Percentiles rank a stretch among this genome's conserved stretches.
phyloP scores from a whole-genome alignment of 1,139 yeast genomes.

The Wickerhamiella infanticola region DNA sequence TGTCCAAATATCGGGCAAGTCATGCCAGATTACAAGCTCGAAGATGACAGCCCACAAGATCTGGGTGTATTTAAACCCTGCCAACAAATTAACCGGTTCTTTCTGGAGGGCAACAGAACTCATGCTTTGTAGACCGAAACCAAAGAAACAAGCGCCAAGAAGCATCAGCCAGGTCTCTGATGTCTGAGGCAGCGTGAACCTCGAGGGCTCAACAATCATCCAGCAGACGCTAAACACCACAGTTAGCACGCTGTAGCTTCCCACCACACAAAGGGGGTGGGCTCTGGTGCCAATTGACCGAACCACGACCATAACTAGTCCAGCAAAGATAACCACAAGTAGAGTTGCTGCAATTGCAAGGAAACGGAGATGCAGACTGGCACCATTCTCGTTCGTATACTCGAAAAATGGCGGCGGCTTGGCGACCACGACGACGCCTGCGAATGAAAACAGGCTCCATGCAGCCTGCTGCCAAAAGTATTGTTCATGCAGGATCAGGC shows the following conservation, averaged over 20 bases:
- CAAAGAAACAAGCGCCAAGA: slow-evolving; percentile 49
- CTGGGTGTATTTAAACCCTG: slow-evolving; percentile 60
- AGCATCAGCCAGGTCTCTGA: slow-evolving; percentile 51
- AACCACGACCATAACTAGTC: slow-evolving; percentile 53
- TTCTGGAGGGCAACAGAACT: slow-evolving; percentile 74
- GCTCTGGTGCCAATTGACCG: slow-evolving; percentile 63
- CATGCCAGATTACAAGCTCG: slow-evolving; percentile 60
- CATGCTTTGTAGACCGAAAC: slow-evolving; percentile 67
- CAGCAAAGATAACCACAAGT: slow-evolving; percentile 56
- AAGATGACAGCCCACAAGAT: slow-evolving; percentile 67
- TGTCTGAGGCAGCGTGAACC: slow-evolving; percentile 34
- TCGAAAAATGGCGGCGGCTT: slow-evolving; percentile 56
- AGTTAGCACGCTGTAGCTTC: slow-evolving; percentile 53
- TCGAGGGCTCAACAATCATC: not conserved
- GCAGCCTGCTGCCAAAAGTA: slow-evolving; percentile 50
- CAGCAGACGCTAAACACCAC: slow-evolving; percentile 20
- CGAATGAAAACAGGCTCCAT: slow-evolving; percentile 53
- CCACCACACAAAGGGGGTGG: slow-evolving; percentile 66
- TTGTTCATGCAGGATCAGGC: slow-evolving; percentile 48
- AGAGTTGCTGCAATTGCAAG: slow-evolving; percentile 52
- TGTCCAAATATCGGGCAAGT: slow-evolving; percentile 55
- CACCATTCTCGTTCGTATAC: not conserved
- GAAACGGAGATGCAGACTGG: slow-evolving; percentile 19
- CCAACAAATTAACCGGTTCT: slow-evolving; percentile 64
- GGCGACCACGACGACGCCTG: slow-evolving; percentile 69